Conservation (phyloP, 768 basidiomycete genomes). For the Naematelia encephala region DNA sequence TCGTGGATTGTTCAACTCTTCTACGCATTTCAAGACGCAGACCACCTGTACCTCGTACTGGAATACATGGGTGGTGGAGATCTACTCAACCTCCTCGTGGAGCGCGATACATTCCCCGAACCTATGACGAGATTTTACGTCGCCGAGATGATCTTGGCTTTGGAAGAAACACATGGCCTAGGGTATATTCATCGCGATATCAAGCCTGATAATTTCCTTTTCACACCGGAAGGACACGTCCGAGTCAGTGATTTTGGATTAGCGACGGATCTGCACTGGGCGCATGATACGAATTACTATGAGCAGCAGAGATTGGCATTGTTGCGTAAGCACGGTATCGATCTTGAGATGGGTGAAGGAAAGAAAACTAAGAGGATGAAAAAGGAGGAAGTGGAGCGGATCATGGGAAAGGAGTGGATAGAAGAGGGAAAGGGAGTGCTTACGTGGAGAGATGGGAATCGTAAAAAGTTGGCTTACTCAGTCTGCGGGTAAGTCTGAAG, state of each 20-base stretch:
- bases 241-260: slow-evolving; percentile 93
- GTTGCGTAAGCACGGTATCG: slow-evolving; percentile 88
- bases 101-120: slow-evolving; percentile 57
- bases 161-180: slow-evolving; percentile 86
- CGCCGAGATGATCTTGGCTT: slow-evolving; percentile 94
- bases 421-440: slow-evolving; percentile 77
- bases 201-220: slow-evolving; percentile 95
- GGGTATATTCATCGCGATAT: slow-evolving; percentile 98
- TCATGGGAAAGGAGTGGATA: slow-evolving; percentile 65
- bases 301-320: slow-evolving; percentile 87
- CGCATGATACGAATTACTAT: slow-evolving; percentile 94
- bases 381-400: slow-evolving; percentile 72
- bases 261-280: slow-evolving; percentile 87
- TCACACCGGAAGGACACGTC: slow-evolving; percentile 89
- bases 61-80: slow-evolving; percentile 97
- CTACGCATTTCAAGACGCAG: slow-evolving; percentile 74
- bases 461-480: slow-evolving; percentile 69
- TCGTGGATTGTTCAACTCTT: slow-evolving; percentile 92
- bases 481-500: slow-evolving; percentile 48
- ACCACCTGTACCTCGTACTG: slow-evolving; percentile 90
- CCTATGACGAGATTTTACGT: slow-evolving; percentile 71
- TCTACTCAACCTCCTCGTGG: slow-evolving; percentile 90
- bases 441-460: slow-evolving; percentile 92
- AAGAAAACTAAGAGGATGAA: slow-evolving; percentile 73
- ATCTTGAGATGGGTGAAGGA: slow-evolving; percentile 70